Evolutionary conservation across 495 filamentous ascomycete genomes (phyloP).

Genomic region (Daldinia bambusicola): DNA sequence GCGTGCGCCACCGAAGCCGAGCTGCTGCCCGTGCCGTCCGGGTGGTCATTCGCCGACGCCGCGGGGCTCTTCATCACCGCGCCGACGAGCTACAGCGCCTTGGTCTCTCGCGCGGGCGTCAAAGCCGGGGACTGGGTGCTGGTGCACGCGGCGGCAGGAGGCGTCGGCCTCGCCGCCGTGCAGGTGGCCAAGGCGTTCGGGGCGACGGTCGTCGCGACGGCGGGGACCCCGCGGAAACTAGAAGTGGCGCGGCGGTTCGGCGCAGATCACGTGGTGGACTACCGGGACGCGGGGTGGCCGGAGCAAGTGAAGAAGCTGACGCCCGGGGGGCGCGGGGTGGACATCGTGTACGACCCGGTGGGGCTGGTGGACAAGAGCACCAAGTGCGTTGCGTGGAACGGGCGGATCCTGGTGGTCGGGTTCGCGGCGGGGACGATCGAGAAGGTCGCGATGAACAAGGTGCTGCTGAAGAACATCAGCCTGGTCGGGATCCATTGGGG

Average conservation of each 20-base stretch:
- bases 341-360: conserved; percentile 89
- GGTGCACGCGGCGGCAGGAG: conserved; percentile 91
- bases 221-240: conserved; percentile 79
- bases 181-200: conserved; percentile 92
- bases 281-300: conserved; percentile 76
- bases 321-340: conserved; percentile 75
- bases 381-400: conserved; percentile 93
- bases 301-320: conserved; percentile 79
- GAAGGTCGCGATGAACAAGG: conserved; percentile 90
- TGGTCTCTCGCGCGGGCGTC: conserved; percentile 80
- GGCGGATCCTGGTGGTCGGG: conserved; percentile 84
- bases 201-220: conserved; percentile 89
- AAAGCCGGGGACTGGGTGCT: conserved; percentile 86
- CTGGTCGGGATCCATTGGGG: conserved; percentile 94
- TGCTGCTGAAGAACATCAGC: conserved; percentile 92
- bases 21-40: conserved; percentile 77
- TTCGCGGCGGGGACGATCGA: conserved; percentile 92
- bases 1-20: conserved; percentile 71
- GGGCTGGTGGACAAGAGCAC: conserved; percentile 83
- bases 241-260: conserved; percentile 81
- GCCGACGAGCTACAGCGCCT: conserved; percentile 87
- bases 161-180: conserved; percentile 90
- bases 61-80: conserved; percentile 92
- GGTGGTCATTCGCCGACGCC: conserved; percentile 85
- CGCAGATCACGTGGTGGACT: conserved; percentile 85